These are phyloP conservation scores for Coniochaeta sp. DNA, from an alignment of 2,329 filamentous ascomycete species.

Conservation along the genomic window DNA sequence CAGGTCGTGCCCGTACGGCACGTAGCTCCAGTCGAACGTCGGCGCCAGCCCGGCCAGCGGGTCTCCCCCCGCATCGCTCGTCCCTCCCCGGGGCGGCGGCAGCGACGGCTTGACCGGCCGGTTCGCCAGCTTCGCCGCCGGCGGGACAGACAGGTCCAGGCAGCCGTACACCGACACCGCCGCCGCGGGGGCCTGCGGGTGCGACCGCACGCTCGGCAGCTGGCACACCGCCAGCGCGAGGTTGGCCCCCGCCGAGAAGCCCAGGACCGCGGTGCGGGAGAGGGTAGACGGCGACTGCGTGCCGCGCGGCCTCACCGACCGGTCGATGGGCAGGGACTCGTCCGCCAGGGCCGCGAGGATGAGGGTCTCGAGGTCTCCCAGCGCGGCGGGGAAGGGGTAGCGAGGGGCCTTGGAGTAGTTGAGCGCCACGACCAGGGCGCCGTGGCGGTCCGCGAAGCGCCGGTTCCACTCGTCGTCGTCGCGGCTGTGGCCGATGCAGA, in stretches of 20 bases:
- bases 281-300: not conserved
- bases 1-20: constrained; percentile 23
- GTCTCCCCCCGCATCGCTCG: constrained; percentile 18
- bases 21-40: constrained; percentile 34
- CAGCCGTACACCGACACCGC: constrained; percentile 36
- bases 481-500: constrained; percentile 32
- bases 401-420: constrained; percentile 41
- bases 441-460: constrained; percentile 29
- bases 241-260: constrained; percentile 46
- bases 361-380: constrained; percentile 38
- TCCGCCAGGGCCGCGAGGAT: constrained; percentile 34
- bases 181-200: constrained; percentile 15
- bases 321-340: constrained; percentile 36
- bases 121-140: constrained; percentile 19
- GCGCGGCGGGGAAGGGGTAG: constrained; percentile 33
- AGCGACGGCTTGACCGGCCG: constrained; percentile 28
- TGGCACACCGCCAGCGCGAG: constrained; percentile 34
- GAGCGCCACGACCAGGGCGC: constrained; percentile 39
- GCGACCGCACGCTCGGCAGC: constrained; percentile 23
- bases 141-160: constrained; percentile 28
- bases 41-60: constrained; percentile 17
- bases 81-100: constrained; percentile 8
- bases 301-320: constrained; percentile 7
- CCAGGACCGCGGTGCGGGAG: constrained; percentile 29
- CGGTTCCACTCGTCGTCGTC: constrained; percentile 40